Evolutionary conservation across 169 alveolate species (phyloP).

Genomic region (Plasmodium gonderi): DNA sequence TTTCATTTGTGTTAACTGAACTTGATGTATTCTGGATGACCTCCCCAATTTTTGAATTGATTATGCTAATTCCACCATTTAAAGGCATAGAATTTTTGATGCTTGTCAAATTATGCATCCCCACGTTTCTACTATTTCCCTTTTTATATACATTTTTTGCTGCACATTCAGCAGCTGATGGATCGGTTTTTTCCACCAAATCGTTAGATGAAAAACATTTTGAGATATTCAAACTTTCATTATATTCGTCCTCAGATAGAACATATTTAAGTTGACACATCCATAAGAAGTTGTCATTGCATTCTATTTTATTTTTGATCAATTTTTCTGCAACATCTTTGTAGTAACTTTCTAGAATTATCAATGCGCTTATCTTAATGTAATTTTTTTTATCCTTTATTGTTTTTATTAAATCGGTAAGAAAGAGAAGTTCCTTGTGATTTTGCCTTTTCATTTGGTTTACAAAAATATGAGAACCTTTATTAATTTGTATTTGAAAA

Average conservation of each 20-base stretch:
- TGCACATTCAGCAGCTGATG: not conserved
- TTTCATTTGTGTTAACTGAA: not conserved
- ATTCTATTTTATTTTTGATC: slow-evolving; percentile 70
- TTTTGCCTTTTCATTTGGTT: slow-evolving; percentile 67
- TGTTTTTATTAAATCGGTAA: slow-evolving; percentile 64
- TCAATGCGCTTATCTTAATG: slow-evolving; percentile 62
- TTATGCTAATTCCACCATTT: not conserved
- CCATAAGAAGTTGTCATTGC: slow-evolving; percentile 68
- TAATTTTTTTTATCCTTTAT: slow-evolving; percentile 68
- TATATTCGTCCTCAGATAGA: slow-evolving; percentile 34
- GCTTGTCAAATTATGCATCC: not conserved
- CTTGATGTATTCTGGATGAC: not conserved
- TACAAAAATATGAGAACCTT: slow-evolving; percentile 71
- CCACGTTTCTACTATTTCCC: slow-evolving; percentile 7
- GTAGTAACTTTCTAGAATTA: slow-evolving; percentile 62
- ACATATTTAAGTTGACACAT: slow-evolving; percentile 61
- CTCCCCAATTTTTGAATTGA: not conserved
- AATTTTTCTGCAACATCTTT: slow-evolving; percentile 75
- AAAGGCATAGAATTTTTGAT: not conserved
- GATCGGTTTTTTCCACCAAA: slow-evolving; percentile 8
- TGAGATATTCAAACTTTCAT: slow-evolving; percentile 4
- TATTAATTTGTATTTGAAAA: slow-evolving; percentile 64
- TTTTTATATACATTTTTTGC: slow-evolving; percentile 9
- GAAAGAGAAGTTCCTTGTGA: slow-evolving; percentile 35
- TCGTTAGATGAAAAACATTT: not conserved